Base-by-base conservation (phyloP, 345 rosid genomes). In the Raphanus raphanistrum region DNA sequence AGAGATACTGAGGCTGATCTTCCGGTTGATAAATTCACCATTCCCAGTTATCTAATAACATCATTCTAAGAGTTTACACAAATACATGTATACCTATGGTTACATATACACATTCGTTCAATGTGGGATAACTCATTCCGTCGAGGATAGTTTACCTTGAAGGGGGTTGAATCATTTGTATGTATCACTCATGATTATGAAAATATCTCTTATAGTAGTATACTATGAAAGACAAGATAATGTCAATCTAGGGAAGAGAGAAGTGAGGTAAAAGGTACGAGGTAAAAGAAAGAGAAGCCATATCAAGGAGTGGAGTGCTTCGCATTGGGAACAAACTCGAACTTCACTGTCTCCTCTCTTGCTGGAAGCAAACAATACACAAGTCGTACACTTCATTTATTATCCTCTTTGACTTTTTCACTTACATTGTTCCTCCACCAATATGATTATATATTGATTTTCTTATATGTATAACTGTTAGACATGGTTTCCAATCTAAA, bases 291-390 rank as follows among this genome's bases (percentile, higher is more conserved):
- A 68, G 74, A 50, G 74, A 73, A 62, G 78, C 78, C 78, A 67
- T 79, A 68, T 8, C 75, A 79, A 67, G 82, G 78, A 79, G 38
- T 79, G 82, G 82, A 73, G 70, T 28, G 74, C 36, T 79, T 63
- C 52, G 21, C 82, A 79, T 73, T 63, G 82, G 82, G 78, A 79
- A 79, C 82, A 73, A 67, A 73, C 64, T 73, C 70, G n/a, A 79
- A 68, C 45, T 68, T 73, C 82, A 62, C 15, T 79, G 70, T 73
- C 77, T 73, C 60, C 72, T 35, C 73, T 79, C 71, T 63, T 62
- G 52, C 73, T 73, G 61, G 78, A 73, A 60, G 74, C 66, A 79
- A 50, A 73, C 75, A 54, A 58, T 52, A 68, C 74, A 50, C 71
- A 72, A 75, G 15, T 41, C 70, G 65, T 73, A 61, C 78, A 33